These are phyloP conservation scores for Puccinia horiana DNA, from an alignment of 1,284 basidiomycete species.

Conservation along the genomic window DNA sequence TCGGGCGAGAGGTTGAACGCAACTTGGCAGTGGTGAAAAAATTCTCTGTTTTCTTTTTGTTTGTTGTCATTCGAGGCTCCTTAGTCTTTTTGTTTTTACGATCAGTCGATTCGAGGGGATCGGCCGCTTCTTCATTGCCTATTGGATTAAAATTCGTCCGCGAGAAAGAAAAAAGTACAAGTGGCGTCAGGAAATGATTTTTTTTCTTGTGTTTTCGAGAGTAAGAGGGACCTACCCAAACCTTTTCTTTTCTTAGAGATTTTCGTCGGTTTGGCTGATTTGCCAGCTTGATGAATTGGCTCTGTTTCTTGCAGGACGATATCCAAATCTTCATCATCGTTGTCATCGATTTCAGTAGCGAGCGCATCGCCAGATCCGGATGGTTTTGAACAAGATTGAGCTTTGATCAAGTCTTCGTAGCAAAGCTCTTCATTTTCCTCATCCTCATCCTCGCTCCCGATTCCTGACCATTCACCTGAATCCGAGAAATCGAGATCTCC, in stretches of 20 bases:
- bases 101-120: background rate
- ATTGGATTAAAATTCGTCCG: background rate
- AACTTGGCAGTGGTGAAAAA: slow-evolving; percentile 49
- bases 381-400: background rate
- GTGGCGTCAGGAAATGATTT: background rate
- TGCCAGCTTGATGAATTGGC: background rate
- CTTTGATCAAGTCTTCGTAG: slow-evolving; percentile 42
- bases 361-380: background rate
- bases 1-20: no score
- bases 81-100: background rate
- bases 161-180: background rate
- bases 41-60: slow-evolving; percentile 46
- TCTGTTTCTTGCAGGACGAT: slow-evolving; percentile 14
- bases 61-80: slow-evolving; percentile 48
- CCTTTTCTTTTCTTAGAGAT: slow-evolving; percentile 32
- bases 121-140: background rate
- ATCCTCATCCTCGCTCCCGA: slow-evolving; percentile 46
- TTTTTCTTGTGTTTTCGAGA: no score
- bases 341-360: slow-evolving; percentile 11
- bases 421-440: slow-evolving; percentile 39
- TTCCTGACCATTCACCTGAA: slow-evolving; percentile 43
- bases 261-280: slow-evolving; percentile 1
- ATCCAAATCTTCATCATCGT: slow-evolving; percentile 38
- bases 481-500: slow-evolving; percentile 9
- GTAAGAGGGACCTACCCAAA: background rate